These are phyloP conservation scores for Dactylorhiza incarnata DNA, from an alignment of 106 monocot genomes.

Conservation along the genomic window DNA sequence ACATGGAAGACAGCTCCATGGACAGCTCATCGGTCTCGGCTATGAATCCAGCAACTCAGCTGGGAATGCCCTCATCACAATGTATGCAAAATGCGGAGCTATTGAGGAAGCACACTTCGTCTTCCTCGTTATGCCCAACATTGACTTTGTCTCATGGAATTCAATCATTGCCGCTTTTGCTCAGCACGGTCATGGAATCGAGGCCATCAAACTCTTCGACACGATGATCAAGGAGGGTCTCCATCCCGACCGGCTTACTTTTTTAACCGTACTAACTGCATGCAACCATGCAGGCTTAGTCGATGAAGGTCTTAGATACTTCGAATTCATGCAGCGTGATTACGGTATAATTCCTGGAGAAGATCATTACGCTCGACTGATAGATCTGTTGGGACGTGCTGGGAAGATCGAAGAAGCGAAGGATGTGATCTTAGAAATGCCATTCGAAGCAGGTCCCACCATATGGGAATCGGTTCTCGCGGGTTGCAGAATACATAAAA, in stretches of 20 bases:
- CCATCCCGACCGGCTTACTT: slow-evolving; percentile 47
- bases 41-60: slow-evolving; percentile 71
- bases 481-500: slow-evolving; percentile 56
- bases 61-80: slow-evolving; percentile 58
- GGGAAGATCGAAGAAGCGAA: slow-evolving; percentile 55
- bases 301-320: slow-evolving; percentile 69
- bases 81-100: slow-evolving; percentile 70
- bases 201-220: slow-evolving; percentile 65
- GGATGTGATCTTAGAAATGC: slow-evolving; percentile 58
- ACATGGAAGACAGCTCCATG: slow-evolving; percentile 68
- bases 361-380: slow-evolving; percentile 79
- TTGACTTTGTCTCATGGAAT: slow-evolving; percentile 87
- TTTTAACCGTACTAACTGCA: slow-evolving; percentile 68
- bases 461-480: slow-evolving; percentile 87
- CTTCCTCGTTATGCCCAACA: slow-evolving; percentile 62
- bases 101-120: slow-evolving; percentile 41
- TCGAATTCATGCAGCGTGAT: slow-evolving; percentile 66
- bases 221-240: slow-evolving; percentile 57
- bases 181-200: slow-evolving; percentile 79
- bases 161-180: slow-evolving; percentile 86
- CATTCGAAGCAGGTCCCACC: slow-evolving; percentile 56
- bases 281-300: slow-evolving; percentile 87
- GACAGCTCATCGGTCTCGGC: slow-evolving; percentile 49
- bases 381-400: slow-evolving; percentile 77
- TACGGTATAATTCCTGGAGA: slow-evolving; percentile 68